Conservation (phyloP, 805 yeast genomes). For the Cyberlindnera galapagoensis region DNA sequence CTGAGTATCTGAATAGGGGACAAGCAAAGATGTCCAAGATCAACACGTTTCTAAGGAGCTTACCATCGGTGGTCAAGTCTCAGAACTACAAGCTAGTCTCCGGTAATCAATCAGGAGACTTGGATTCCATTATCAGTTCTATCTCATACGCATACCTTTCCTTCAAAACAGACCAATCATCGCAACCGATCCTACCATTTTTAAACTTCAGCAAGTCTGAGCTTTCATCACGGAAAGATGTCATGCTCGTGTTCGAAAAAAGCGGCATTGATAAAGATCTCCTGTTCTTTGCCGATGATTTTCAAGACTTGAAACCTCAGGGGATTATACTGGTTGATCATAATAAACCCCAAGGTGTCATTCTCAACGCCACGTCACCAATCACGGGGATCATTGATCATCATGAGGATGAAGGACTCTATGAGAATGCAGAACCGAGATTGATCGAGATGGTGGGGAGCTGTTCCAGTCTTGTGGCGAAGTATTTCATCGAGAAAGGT, state of each 20-base stretch:
- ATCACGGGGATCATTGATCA: slow-evolving; percentile 76
- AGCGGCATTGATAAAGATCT: slow-evolving; percentile 41
- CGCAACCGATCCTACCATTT: slow-evolving; percentile 40
- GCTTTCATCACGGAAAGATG: slow-evolving; percentile 64
- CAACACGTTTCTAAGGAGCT: slow-evolving; percentile 5
- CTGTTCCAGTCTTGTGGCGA: slow-evolving; percentile 69
- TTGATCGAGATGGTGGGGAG: slow-evolving; percentile 63
- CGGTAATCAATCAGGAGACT: slow-evolving; percentile 83
- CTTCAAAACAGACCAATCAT: slow-evolving; percentile 25
- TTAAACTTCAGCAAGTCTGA: slow-evolving; percentile 68
- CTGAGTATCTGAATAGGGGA: too few species aligned
- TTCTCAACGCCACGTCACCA: slow-evolving; percentile 16
- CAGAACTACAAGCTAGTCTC: slow-evolving; percentile 36
- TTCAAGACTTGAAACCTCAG: slow-evolving; percentile 24
- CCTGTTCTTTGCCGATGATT: slow-evolving; percentile 58
- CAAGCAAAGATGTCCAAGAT: slow-evolving; percentile 9
- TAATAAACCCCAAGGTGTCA: slow-evolving; percentile 54
- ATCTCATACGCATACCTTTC: slow-evolving; percentile 62
- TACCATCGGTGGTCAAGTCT: slow-evolving; percentile 7
- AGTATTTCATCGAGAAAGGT: slow-evolving; percentile 41
- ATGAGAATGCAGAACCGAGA: slow-evolving; percentile 51
- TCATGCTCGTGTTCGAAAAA: slow-evolving; percentile 43
- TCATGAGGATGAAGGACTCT: slow-evolving; percentile 64
- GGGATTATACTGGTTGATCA: slow-evolving; percentile 68
- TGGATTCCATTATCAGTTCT: slow-evolving; percentile 83